These are phyloP conservation scores for Neurospora cerealis DNA, from an alignment of 495 filamentous ascomycete species.

Conservation along the genomic window DNA sequence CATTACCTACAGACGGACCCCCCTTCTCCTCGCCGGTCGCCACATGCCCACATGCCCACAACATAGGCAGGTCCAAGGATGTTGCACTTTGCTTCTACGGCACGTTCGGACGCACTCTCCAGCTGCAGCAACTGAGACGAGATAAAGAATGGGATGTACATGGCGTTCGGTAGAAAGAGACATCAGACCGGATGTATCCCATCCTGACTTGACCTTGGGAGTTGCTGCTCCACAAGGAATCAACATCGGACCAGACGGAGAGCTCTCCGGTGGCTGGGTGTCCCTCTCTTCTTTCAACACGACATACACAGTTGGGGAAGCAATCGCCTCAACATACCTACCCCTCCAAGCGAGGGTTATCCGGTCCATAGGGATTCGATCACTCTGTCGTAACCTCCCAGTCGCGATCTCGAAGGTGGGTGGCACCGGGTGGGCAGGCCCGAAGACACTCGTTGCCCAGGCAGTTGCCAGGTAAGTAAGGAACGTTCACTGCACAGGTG, in stretches of 20 bases:
- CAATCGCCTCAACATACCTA: background rate
- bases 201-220: too few species aligned
- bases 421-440: background rate
- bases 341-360: background rate
- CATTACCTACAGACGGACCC: background rate
- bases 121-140: background rate
- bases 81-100: background rate
- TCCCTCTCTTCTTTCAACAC: background rate
- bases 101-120: background rate
- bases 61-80: background rate
- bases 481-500: background rate
- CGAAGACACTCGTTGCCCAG: too few species aligned
- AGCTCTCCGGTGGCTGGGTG: background rate
- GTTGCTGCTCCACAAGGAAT: background rate
- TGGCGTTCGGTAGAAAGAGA: background rate
- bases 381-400: background rate
- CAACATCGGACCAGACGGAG: background rate
- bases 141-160: background rate
- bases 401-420: background rate
- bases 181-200: background rate
- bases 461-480: background rate
- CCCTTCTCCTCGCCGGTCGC: background rate
- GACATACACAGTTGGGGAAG: background rate
- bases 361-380: background rate
- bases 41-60: background rate